phyloP scores from a whole-genome alignment of 1,284 basidiomycete genomes.

The Naganishia liquefaciens region DNA sequence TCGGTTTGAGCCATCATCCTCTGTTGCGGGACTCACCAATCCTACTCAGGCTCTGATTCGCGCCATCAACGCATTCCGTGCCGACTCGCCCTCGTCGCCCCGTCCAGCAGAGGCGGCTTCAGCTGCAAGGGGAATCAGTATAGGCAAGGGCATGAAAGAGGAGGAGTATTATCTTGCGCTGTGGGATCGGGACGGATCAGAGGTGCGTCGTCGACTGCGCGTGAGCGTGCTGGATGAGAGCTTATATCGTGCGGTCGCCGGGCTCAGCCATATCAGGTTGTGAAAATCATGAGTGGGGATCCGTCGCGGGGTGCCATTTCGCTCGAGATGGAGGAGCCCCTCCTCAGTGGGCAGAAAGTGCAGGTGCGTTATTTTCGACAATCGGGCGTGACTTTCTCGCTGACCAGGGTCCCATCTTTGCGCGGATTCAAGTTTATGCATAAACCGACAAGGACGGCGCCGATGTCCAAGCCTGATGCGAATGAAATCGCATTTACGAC shows the following conservation, averaged over 20 bases:
- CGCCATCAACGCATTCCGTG: conserved; percentile 58
- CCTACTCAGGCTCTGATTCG: conserved; percentile 69
- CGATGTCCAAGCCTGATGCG: not conserved
- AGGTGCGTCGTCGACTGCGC: not conserved
- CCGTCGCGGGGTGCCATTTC: conserved; percentile 73
- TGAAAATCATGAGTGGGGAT: conserved; percentile 71
- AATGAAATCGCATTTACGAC: conserved; percentile 29
- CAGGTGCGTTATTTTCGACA: conserved; percentile 58
- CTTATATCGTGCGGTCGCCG: conserved; percentile 40
- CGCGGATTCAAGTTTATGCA: conserved; percentile 52
- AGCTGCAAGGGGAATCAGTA: conserved; percentile 30
- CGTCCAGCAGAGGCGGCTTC: conserved; percentile 33
- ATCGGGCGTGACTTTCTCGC: too few relatives aligned
- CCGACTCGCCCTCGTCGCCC: conserved; percentile 3
- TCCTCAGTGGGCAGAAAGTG: conserved; percentile 62
- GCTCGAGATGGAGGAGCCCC: conserved; percentile 65
- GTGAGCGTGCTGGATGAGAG: conserved; percentile 28
- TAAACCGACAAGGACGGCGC: conserved; percentile 27
- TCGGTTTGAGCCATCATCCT: conserved; percentile 51
- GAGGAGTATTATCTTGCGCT: conserved; percentile 66
- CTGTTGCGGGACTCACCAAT: conserved; percentile 54
- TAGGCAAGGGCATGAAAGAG: conserved; percentile 60
- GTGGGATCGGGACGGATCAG: conserved; percentile 28
- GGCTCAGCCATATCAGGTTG: conserved; percentile 48
- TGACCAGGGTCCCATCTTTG: too few relatives aligned